Percentiles rank a stretch among this genome's conserved stretches.
Evolutionary conservation across 208 protist species (phyloP).

Genomic region (Leishmania tarentolae): DNA sequence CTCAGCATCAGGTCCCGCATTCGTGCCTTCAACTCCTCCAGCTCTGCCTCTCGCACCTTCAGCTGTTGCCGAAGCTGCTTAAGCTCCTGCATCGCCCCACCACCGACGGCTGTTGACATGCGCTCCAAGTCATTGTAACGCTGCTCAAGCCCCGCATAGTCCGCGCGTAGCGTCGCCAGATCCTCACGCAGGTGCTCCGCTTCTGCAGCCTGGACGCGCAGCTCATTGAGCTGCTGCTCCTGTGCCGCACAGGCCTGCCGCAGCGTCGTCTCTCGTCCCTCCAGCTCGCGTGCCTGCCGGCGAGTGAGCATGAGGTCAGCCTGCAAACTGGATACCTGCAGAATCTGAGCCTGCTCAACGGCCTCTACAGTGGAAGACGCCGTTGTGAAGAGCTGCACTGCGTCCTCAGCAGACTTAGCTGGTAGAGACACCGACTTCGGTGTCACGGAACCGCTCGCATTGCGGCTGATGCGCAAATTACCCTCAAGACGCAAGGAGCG

Average conservation of each 20-base stretch:
- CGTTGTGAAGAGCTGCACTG: background rate
- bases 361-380: conserved; percentile 22
- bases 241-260: conserved; percentile 16
- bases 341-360: conserved; percentile 48
- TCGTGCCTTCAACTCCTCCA: conserved; percentile 33
- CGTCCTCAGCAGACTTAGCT: background rate
- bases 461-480: background rate
- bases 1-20: conserved; percentile 16
- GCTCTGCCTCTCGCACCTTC: conserved; percentile 25
- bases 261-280: conserved; percentile 41
- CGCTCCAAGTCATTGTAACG: conserved; percentile 33
- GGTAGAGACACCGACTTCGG: background rate
- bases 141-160: conserved; percentile 36
- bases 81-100: conserved; percentile 31
- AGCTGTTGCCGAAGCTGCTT: conserved; percentile 36
- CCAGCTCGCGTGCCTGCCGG: conserved; percentile 41
- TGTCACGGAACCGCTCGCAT: conserved; percentile 9
- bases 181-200: conserved; percentile 24
- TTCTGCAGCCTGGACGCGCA: conserved; percentile 22
- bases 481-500: conserved; percentile 20
- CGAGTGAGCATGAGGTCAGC: conserved; percentile 54
- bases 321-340: conserved; percentile 62
- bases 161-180: conserved; percentile 22
- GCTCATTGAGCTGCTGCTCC: conserved; percentile 26
- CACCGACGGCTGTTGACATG: conserved; percentile 17